phyloP scores from a whole-genome alignment of 2,329 filamentous ascomycete genomes.

The Colletotrichum horii region DNA sequence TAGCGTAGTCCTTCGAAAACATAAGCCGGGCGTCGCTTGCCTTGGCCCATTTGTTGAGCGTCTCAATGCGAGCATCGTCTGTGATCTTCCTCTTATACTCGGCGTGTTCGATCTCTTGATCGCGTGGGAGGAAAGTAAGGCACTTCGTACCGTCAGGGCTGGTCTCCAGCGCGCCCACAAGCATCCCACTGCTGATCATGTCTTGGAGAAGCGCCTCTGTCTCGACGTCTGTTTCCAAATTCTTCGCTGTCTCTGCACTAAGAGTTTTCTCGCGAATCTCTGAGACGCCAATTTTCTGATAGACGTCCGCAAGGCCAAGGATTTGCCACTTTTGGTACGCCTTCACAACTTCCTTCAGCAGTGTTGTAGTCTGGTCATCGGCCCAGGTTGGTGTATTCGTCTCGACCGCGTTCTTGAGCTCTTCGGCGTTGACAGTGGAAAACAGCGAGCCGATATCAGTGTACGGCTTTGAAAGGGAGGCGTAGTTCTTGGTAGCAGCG shows the following conservation, averaged over 20 bases:
- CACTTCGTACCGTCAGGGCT: constrained; percentile 48
- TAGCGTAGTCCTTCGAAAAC: constrained; percentile 62
- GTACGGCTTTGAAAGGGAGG: constrained; percentile 71
- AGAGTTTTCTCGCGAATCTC: constrained; percentile 57
- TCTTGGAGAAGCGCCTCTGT: constrained; percentile 51
- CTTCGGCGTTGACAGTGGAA: constrained; percentile 54
- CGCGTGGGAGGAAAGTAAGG: constrained; percentile 54
- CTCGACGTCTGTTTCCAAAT: constrained; percentile 46
- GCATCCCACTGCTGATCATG: constrained; percentile 62
- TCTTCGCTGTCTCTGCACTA: constrained; percentile 57
- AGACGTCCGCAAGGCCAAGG: constrained; percentile 74
- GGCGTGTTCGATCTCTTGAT: constrained; percentile 50
- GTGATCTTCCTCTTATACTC: constrained; percentile 56
- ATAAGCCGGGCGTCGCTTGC: constrained; percentile 59
- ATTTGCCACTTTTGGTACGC: constrained; percentile 81
- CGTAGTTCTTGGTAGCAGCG: constrained; percentile 60
- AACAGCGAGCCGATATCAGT: constrained; percentile 74
- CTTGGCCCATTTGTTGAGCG: constrained; percentile 52
- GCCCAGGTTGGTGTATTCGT: constrained; percentile 64
- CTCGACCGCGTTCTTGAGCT: constrained; percentile 69
- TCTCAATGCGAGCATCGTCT: constrained; percentile 46
- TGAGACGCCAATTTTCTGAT: constrained; percentile 62
- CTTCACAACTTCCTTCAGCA: constrained; percentile 72
- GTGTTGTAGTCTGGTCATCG: constrained; percentile 74
- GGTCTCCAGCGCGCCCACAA: constrained; percentile 57